Conservation (phyloP, 2,329 filamentous ascomycete species). For the Xylariaceae sp. region DNA sequence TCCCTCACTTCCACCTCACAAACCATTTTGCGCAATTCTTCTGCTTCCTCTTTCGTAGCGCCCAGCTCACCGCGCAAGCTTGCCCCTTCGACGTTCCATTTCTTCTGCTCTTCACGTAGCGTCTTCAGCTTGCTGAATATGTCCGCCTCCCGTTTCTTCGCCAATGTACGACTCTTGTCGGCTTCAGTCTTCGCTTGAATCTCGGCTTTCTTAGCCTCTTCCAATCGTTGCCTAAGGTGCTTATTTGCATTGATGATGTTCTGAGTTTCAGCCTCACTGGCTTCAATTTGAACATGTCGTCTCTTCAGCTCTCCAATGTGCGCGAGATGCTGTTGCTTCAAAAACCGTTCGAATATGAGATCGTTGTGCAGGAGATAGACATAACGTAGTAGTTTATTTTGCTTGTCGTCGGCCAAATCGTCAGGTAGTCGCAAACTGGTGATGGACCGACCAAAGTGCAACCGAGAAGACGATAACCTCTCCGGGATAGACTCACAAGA, state of each 20-base stretch:
- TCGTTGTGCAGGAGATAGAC: conserved; percentile 74
- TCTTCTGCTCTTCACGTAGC: conserved; percentile 65
- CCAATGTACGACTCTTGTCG: conserved; percentile 63
- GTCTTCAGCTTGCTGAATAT: conserved; percentile 59
- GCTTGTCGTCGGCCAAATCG: conserved; percentile 23
- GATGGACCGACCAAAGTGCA: conserved; percentile 27
- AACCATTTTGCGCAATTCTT: conserved; percentile 60
- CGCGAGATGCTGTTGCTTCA: conserved; percentile 76
- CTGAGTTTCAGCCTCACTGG: conserved; percentile 75
- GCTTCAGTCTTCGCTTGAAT: conserved; percentile 66
- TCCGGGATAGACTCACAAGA: conserved; percentile 44
- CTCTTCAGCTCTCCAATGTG: conserved; percentile 75
- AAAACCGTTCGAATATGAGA: conserved; percentile 74
- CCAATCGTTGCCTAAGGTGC: conserved; percentile 63
- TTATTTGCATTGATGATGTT: conserved; percentile 74
- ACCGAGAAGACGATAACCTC: conserved; percentile 29
- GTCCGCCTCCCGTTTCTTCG: conserved; percentile 73
- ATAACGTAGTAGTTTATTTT: conserved; percentile 60
- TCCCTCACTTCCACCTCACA: conserved; percentile 65
- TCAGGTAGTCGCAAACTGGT: conserved; percentile 26
- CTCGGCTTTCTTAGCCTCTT: conserved; percentile 66
- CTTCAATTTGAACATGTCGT: conserved; percentile 68
- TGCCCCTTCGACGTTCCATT: conserved; percentile 53
- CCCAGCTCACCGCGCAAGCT: conserved; percentile 53
- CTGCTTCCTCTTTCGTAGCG: conserved; percentile 52